Evolutionary conservation across 1,284 basidiomycete species (phyloP), one percentile per base, ranked within the genome.

Genomic region (Microbotryum intermedium): DNA sequence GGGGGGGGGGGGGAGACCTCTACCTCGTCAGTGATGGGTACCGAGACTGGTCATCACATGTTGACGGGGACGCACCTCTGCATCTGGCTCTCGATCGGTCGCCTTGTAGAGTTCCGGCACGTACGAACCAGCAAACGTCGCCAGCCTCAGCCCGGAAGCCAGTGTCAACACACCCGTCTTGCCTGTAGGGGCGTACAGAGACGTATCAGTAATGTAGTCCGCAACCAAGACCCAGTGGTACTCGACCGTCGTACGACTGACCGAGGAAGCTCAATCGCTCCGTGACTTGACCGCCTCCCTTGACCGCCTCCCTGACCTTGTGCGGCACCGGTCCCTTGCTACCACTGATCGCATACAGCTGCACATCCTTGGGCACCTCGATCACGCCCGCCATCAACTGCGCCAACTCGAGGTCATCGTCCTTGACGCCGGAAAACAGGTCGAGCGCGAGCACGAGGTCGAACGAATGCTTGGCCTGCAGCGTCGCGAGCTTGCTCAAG

Each of bases 381-480:
- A 90, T 72, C 34, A 79, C 76, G 1, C 84, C 88, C 4, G 80
- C 76, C 53, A 94, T 71, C 30, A 94, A 74, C 64, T 83, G 79
- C 6, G 73, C 72, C 16, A 82, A 71, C 58, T 90, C 83, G 42
- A 76, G 74, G 47, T 83, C 78, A 18, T 70, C 68, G 8, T 77
- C 73, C 1, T 78, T 70, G 16, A 71, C 73, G 1, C 75, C 75
- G 55, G 79, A 85, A 76, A 98, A 98, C 74, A 97, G 87, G 76
- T 98, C 92, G 6, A 83, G 78, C 67, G 91, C 87, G 49, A 98
- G 80, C 21, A 88, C 83, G 43, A 91, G 82, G 70, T 91, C 86
- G 72, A 98, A 98, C 69, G 90, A 90, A 76, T 97, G 88, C 74
- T 97, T 97, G 59, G 83, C 79, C 76, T 98, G 84, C 70, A 97